Conservation (phyloP, 1,284 basidiomycete species). For the Papiliotrema nemorosa region DNA sequence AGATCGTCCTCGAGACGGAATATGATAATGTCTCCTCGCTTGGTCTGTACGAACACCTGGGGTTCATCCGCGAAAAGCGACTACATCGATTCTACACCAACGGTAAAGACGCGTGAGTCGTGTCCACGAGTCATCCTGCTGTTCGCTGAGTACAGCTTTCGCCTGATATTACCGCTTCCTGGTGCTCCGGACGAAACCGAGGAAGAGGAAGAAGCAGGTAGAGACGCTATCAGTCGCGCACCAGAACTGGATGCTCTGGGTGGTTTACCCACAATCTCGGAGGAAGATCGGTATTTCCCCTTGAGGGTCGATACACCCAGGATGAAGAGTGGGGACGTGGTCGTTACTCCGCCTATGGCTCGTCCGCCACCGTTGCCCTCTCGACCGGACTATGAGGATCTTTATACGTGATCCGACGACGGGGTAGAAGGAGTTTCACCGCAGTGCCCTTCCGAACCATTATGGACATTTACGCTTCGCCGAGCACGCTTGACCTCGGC, state of each 20-base stretch:
- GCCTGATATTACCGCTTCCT: constrained; percentile 31
- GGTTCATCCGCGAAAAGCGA: constrained; percentile 94
- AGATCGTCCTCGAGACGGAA: constrained; percentile 97
- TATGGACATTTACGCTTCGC: too few relatives aligned
- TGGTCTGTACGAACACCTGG: constrained; percentile 82
- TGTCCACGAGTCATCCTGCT: background rate
- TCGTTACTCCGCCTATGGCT: background rate
- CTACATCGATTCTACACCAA: constrained; percentile 95
- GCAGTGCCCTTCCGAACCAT: too few relatives aligned
- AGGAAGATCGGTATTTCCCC: background rate
- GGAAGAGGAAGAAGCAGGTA: constrained; percentile 26
- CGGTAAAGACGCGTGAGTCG: constrained; percentile 50
- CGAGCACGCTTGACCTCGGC: too few relatives aligned
- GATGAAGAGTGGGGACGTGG: background rate
- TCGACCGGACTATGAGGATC: background rate
- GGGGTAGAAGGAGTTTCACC: background rate
- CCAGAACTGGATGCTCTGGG: constrained; percentile 10
- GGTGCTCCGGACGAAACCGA: constrained; percentile 7
- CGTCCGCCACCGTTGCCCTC: background rate
- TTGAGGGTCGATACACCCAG: background rate
- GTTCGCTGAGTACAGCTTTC: constrained; percentile 19
- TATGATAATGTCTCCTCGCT: constrained; percentile 86
- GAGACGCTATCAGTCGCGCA: constrained; percentile 18
- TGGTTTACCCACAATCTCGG: background rate
- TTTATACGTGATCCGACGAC: constrained; percentile 9